Conservation (phyloP, 2,329 filamentous ascomycete species). For the Diaporthe citrichinensis region DNA sequence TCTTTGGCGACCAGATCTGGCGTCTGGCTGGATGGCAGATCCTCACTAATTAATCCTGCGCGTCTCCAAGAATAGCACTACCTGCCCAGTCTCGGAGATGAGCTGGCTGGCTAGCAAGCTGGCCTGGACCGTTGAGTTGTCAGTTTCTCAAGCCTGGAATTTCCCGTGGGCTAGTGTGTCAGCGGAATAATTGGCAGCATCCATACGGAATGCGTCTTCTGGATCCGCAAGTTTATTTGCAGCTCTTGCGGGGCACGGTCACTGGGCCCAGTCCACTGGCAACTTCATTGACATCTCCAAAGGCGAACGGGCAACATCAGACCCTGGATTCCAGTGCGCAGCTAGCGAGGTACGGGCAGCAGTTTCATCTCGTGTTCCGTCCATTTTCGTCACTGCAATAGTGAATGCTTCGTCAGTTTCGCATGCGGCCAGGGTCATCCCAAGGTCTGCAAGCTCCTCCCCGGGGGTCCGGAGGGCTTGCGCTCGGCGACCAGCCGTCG, state of each 20-base stretch:
- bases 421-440: slow-evolving; percentile 48
- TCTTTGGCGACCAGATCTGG: slow-evolving; percentile 26
- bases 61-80: slow-evolving; percentile 31
- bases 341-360: slow-evolving; percentile 44
- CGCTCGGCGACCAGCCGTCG: slow-evolving; percentile 5
- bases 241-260: slow-evolving; percentile 19
- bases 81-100: slow-evolving; percentile 26
- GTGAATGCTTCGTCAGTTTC: slow-evolving; percentile 48
- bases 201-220: slow-evolving; percentile 26
- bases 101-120: slow-evolving; percentile 27
- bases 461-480: slow-evolving; percentile 29
- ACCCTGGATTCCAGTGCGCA: slow-evolving; percentile 23
- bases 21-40: slow-evolving; percentile 28
- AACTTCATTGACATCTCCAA: slow-evolving; percentile 16
- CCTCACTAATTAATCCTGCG: slow-evolving; percentile 23
- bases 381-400: slow-evolving; percentile 43
- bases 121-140: slow-evolving; percentile 20
- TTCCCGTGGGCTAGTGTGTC: slow-evolving; percentile 23
- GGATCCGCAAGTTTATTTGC: slow-evolving; percentile 31
- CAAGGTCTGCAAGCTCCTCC: slow-evolving; percentile 26
- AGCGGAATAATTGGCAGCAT: slow-evolving; percentile 16
- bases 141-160: slow-evolving; percentile 4
- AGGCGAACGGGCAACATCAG: slow-evolving; percentile 14
- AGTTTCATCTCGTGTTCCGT: slow-evolving; percentile 51
- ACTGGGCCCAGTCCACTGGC: background rate